Evolutionary conservation across 2,329 filamentous ascomycete genomes (phyloP).

Genomic region (Aspergillus fructus): DNA sequence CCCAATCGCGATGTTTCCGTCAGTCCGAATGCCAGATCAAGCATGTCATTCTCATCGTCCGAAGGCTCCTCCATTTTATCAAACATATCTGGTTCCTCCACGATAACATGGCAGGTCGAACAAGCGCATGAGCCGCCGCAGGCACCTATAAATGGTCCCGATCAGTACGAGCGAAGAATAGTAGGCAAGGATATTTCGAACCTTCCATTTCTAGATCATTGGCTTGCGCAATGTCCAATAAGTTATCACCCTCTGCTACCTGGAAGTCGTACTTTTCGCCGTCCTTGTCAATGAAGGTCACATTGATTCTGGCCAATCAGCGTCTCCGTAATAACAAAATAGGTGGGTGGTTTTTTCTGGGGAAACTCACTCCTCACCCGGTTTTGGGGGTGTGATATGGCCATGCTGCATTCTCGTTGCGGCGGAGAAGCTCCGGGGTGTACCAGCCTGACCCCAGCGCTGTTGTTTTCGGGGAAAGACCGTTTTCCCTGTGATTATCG

Average conservation of each 20-base stretch:
- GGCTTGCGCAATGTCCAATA: constrained; percentile 91
- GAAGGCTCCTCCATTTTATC: constrained; percentile 76
- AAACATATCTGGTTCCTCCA: constrained; percentile 70
- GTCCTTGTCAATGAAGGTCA: constrained; percentile 95
- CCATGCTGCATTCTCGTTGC: constrained; percentile 66
- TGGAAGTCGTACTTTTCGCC: constrained; percentile 71
- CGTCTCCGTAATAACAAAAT: not conserved
- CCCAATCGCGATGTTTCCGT: constrained; percentile 83
- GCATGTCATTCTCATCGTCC: constrained; percentile 84
- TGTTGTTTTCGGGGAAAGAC: constrained; percentile 9
- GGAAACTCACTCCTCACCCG: constrained; percentile 79
- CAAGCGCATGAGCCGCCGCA: constrained; percentile 94
- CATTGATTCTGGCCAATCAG: constrained; percentile 62
- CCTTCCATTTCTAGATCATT: constrained; percentile 98
- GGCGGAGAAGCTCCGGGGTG: constrained; percentile 62
- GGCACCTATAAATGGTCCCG: constrained; percentile 56
- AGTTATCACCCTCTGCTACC: constrained; percentile 83
- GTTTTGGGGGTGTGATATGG: constrained; percentile 78
- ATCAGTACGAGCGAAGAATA: not conserved
- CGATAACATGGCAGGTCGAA: constrained; percentile 89
- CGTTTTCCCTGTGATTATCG: constrained; percentile 14
- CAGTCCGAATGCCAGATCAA: constrained; percentile 85
- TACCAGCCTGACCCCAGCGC: constrained; percentile 26
- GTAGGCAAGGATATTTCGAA: constrained; percentile 29
- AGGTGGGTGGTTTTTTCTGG: not conserved